A percentile compares a stretch with the other conserved stretches of the same genome.
These are phyloP conservation scores for Aphanomyces stellatus DNA, from an alignment of 352 stramenopile species.

Conservation along the genomic window DNA sequence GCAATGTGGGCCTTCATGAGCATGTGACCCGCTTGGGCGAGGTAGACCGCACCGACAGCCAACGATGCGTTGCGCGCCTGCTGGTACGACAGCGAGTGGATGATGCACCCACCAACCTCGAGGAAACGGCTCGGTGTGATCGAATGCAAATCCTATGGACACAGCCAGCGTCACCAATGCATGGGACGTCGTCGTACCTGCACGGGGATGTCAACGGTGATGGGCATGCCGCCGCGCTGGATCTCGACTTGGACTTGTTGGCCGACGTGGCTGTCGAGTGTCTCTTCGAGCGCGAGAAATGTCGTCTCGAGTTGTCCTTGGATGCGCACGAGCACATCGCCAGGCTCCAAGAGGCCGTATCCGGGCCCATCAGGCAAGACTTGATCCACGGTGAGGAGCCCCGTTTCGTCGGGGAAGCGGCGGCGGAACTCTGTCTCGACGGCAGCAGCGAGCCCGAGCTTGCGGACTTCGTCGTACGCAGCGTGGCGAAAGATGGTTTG, in stretches of 20 bases:
- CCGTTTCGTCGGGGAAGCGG: slow-evolving; percentile 70
- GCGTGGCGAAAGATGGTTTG: slow-evolving; percentile 86
- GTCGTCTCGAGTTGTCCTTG: slow-evolving; percentile 61
- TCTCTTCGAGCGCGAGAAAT: slow-evolving; percentile 77
- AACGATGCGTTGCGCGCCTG: slow-evolving; percentile 79
- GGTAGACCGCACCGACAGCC: slow-evolving; percentile 63
- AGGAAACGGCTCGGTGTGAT: slow-evolving; percentile 81
- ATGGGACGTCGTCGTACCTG: slow-evolving; percentile 20
- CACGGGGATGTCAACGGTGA: slow-evolving; percentile 36
- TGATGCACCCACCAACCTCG: slow-evolving; percentile 75
- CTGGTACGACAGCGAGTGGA: slow-evolving; percentile 85
- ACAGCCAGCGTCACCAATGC: neutral
- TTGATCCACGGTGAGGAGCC: slow-evolving; percentile 86
- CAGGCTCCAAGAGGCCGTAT: slow-evolving; percentile 61
- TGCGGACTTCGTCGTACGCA: slow-evolving; percentile 82
- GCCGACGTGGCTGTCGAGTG: slow-evolving; percentile 61
- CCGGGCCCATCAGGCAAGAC: slow-evolving; percentile 74
- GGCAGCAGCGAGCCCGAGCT: slow-evolving; percentile 58
- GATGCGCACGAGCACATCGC: slow-evolving; percentile 83
- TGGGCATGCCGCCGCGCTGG: slow-evolving; percentile 54
- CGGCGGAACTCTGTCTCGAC: slow-evolving; percentile 64
- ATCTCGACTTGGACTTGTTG: slow-evolving; percentile 58
- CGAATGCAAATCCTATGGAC: slow-evolving; percentile 53
- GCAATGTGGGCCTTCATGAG: slow-evolving; percentile 82
- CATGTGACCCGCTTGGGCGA: slow-evolving; percentile 86